A percentile compares a stretch with the other conserved stretches of the same genome.
These are phyloP conservation scores for Picea abies DNA, from an alignment of 83 land plant species.

Conservation along the genomic window DNA sequence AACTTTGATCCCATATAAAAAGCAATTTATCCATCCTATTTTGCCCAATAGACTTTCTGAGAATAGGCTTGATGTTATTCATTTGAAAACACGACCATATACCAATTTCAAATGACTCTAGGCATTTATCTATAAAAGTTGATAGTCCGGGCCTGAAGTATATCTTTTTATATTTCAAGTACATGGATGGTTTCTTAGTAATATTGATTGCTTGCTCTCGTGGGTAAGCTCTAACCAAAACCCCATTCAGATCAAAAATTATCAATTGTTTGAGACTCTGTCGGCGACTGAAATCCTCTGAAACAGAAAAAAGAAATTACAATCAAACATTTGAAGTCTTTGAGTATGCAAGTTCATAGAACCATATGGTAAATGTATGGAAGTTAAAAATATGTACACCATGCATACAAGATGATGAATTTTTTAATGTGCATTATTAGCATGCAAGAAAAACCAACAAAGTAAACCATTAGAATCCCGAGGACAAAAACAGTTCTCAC, in stretches of 20 bases:
- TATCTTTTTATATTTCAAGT: slow-evolving; percentile 3
- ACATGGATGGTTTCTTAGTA: slow-evolving; percentile 10
- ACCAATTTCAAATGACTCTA: slow-evolving; percentile 7
- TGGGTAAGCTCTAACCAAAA: slow-evolving; percentile 12
- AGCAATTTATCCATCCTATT: slow-evolving; percentile 16
- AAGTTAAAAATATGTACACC: too few relatives aligned
- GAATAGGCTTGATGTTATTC: not conserved
- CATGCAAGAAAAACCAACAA: too few relatives aligned
- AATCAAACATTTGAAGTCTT: too few relatives aligned
- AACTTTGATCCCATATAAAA: slow-evolving; percentile 13
- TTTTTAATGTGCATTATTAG: too few relatives aligned
- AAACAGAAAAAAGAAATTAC: too few relatives aligned
- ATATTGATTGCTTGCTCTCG: slow-evolving; percentile 6
- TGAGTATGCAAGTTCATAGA: too few relatives aligned
- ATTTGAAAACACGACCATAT: slow-evolving; percentile 15
- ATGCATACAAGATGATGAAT: too few relatives aligned
- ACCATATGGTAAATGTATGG: too few relatives aligned
- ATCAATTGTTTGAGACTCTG: not conserved
- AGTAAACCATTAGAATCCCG: too few relatives aligned
- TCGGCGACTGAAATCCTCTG: too few relatives aligned
- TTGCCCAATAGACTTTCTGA: slow-evolving; percentile 8
- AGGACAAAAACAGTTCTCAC: too few relatives aligned
- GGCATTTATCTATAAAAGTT: slow-evolving; percentile 17
- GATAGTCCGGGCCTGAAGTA: slow-evolving; percentile 7
- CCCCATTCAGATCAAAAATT: slow-evolving; percentile 18